Evolutionary conservation across 2,329 filamentous ascomycete species (phyloP).

Genomic region (Trichoderma sp.): DNA sequence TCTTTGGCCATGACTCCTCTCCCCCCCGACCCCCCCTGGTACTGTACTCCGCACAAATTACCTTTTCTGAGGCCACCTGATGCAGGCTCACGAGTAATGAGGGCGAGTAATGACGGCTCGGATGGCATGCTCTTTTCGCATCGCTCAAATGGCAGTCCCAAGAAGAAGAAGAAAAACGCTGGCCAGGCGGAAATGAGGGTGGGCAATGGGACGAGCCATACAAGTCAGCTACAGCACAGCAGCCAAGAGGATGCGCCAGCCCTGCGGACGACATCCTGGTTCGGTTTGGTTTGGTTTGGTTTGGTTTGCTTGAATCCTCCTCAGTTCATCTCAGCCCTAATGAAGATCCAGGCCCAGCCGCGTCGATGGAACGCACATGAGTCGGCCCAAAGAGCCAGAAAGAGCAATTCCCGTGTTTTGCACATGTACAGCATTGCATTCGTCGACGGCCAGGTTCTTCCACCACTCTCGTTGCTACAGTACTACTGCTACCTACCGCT

Average conservation of each 20-base stretch:
- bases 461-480: background rate
- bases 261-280: background rate
- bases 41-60: background rate
- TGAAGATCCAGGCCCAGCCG: background rate
- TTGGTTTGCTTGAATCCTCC: background rate
- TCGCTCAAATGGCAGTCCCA: background rate
- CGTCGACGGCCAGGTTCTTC: background rate
- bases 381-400: background rate
- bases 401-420: background rate
- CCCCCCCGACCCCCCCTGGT: background rate
- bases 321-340: slow-evolving; percentile 8
- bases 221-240: background rate
- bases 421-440: background rate
- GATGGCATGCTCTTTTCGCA: background rate
- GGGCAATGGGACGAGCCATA: background rate
- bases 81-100: background rate
- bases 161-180: background rate
- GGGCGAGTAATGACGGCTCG: background rate
- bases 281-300: no score
- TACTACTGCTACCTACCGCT: background rate
- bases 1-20: background rate
- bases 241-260: background rate
- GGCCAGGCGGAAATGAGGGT: background rate
- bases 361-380: background rate
- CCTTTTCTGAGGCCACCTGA: background rate